A percentile compares a stretch with the other conserved stretches of the same genome.
phyloP scores from a whole-genome alignment of 305 asterid species.

The Lippia alba region DNA sequence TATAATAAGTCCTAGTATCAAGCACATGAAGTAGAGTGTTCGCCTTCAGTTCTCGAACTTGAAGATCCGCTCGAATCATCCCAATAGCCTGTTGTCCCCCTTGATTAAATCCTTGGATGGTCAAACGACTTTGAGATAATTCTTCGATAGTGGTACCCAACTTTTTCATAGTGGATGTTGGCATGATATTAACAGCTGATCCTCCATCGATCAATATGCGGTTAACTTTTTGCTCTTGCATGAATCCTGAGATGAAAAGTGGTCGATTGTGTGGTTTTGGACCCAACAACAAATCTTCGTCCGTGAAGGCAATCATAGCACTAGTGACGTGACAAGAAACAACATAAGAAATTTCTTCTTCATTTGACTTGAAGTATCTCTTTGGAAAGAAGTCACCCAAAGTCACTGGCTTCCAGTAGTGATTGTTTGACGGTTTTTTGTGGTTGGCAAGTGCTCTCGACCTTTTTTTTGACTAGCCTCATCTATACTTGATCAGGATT shows the following conservation, averaged over 20 bases:
- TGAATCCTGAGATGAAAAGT: background rate
- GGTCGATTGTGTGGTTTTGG: background rate
- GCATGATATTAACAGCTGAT: background rate
- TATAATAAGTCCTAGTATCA: background rate
- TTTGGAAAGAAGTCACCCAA: background rate
- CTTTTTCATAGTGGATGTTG: background rate
- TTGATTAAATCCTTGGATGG: background rate
- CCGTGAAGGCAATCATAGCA: background rate
- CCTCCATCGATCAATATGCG: background rate
- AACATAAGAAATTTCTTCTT: no score
- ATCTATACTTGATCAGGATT: no score
- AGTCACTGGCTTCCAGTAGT: background rate
- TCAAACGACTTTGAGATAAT: background rate
- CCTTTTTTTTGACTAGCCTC: no score
- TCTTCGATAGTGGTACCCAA: background rate
- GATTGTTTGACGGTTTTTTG: background rate
- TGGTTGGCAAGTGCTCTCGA: no score
- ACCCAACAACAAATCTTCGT: background rate
- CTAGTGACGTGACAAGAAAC: background rate
- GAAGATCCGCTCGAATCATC: background rate
- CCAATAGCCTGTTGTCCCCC: background rate
- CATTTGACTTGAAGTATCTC: background rate
- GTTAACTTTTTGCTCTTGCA: background rate
- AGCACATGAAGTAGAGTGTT: background rate
- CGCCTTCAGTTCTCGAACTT: background rate